Conservation (phyloP, 2,329 filamentous ascomycete species). For the Scedosporium aurantiacum region DNA sequence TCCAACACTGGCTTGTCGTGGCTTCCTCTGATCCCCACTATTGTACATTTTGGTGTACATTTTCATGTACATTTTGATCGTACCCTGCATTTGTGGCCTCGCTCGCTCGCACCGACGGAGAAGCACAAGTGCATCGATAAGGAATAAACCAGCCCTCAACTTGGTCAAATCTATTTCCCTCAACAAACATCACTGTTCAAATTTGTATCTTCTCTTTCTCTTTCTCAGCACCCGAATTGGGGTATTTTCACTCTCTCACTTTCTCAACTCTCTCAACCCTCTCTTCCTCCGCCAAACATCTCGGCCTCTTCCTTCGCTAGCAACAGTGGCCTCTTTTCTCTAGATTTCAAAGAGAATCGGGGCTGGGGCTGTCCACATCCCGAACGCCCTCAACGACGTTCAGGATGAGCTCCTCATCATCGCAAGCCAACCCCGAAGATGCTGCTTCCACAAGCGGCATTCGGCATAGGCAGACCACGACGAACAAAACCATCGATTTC, state of each 20-base stretch:
- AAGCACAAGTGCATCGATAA: not conserved
- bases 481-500: slow-evolving; percentile 5
- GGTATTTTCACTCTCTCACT: not conserved
- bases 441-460: slow-evolving; percentile 6
- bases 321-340: not conserved
- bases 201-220: not conserved
- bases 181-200: not conserved
- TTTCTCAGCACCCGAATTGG: not conserved
- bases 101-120: not conserved
- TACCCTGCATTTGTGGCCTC: not conserved
- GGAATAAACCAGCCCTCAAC: not conserved
- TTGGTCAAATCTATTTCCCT: not conserved
- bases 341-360: not conserved
- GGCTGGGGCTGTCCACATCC: not conserved
- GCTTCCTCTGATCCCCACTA: not conserved
- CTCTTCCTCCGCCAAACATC: not conserved
- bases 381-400: slow-evolving; percentile 6
- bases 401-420: slow-evolving; percentile 6
- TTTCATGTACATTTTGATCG: not conserved
- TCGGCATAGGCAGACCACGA: slow-evolving; percentile 1
- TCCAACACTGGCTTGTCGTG: too few relatives aligned
- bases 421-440: not conserved
- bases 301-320: not conserved
- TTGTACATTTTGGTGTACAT: not conserved
- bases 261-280: not conserved